phyloP scores from a whole-genome alignment of 495 filamentous ascomycete species.

The Neurospora sublineolata region DNA sequence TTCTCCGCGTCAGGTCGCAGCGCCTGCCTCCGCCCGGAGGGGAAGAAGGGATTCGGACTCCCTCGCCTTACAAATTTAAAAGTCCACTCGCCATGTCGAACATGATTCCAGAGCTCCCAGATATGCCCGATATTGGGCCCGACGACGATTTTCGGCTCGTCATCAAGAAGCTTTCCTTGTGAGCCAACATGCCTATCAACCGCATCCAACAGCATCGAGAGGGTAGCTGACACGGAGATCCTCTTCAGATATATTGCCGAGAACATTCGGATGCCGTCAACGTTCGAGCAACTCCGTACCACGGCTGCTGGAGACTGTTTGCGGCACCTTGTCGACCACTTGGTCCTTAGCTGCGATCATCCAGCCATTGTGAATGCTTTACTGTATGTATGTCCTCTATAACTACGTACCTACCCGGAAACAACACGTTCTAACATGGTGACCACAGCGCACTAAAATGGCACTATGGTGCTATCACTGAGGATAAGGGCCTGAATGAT shows the following conservation, averaged over 20 bases:
- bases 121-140: conserved; percentile 50
- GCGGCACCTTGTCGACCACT: conserved; percentile 50
- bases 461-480: conserved; percentile 52
- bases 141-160: conserved; percentile 54
- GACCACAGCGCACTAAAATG: conserved; percentile 77
- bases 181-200: conserved; percentile 11
- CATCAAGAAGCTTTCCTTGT: conserved; percentile 60
- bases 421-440: no score
- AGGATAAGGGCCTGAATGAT: conserved; percentile 62
- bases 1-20: conserved; percentile 33
- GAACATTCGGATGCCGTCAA: conserved; percentile 53
- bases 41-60: conserved; percentile 13
- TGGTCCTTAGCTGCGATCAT: conserved; percentile 56
- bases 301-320: conserved; percentile 53
- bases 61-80: conserved; percentile 12
- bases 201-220: neutral
- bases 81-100: conserved; percentile 8
- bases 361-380: conserved; percentile 66
- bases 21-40: conserved; percentile 7
- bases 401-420: no score
- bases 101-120: conserved; percentile 6
- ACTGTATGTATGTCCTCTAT: conserved; percentile 42
- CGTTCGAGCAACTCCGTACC: conserved; percentile 70
- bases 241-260: conserved; percentile 49
- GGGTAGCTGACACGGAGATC: neutral